Percentiles rank a stretch among this genome's conserved stretches.
These are phyloP conservation scores for Colletotrichum phormii DNA, from an alignment of 2,329 filamentous ascomycete species.

Conservation along the genomic window DNA sequence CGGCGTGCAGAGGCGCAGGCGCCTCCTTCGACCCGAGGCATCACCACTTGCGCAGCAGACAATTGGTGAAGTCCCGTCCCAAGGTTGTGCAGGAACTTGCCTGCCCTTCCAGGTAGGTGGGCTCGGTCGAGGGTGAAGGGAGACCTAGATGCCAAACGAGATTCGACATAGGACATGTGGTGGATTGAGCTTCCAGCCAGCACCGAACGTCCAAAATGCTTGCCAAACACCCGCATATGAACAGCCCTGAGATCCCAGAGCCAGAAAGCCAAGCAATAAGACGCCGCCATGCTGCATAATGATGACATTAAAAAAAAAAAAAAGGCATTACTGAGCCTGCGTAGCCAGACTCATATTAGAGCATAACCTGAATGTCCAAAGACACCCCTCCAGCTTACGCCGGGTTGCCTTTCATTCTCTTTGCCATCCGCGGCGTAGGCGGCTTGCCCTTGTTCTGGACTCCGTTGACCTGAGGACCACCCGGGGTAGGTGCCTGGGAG, in stretches of 20 bases:
- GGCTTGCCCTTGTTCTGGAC: constrained; percentile 63
- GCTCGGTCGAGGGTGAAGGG: background rate
- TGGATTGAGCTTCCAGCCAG: constrained; percentile 21
- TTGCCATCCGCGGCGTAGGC: constrained; percentile 67
- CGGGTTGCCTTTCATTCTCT: constrained; percentile 63
- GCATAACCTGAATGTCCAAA: constrained; percentile 26
- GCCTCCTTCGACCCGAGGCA: background rate
- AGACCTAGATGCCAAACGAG: constrained; percentile 19
- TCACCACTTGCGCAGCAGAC: constrained; percentile 24
- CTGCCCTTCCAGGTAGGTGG: background rate
- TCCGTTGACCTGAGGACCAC: constrained; percentile 62
- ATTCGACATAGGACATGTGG: constrained; percentile 7
- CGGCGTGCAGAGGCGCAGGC: background rate
- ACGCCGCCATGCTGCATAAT: constrained; percentile 53
- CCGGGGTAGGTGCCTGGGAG: constrained; percentile 61
- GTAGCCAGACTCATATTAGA: constrained; percentile 24
- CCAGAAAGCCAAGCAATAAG: constrained; percentile 40
- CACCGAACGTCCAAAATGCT: constrained; percentile 34
- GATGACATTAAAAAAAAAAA: constrained; percentile 43
- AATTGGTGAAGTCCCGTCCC: background rate
- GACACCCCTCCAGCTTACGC: constrained; percentile 39
- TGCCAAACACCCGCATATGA: constrained; percentile 37
- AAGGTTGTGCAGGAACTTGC: constrained; percentile 19
- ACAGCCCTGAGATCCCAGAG: constrained; percentile 39
- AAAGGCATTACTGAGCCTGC: constrained; percentile 39